Evolutionary conservation across 352 stramenopile genomes (phyloP), one percentile per base, ranked within the genome.

Genomic region (Aphanomyces euteiches): DNA sequence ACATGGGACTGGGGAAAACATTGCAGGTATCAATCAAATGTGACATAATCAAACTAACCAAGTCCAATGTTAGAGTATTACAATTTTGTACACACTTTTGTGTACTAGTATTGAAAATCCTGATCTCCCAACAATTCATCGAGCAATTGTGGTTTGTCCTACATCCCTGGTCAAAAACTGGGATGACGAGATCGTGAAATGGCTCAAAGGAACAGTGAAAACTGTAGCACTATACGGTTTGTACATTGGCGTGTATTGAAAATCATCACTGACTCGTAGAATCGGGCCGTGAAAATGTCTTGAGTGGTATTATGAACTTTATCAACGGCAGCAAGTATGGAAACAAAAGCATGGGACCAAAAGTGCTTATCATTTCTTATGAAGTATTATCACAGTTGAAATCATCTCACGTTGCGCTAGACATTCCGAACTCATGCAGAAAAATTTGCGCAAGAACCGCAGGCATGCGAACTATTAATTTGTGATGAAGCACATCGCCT

Each of bases 401-500:
- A 13, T 53, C 8, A 47, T 61, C 36, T 38, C 5, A 12, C 36
- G 19, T 10, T 53, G 3, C 2, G 5, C 21, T 41, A 96, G 77
- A 98, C 93, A 5, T 97, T 98, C 69, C 83, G 94, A 39, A 96
- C 97, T 71, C 96, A 99, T 73, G 85, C 89, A 0, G 80, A 91
- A 66, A 85, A 94, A 5, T 96, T 99, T 67, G 86, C 77, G 39
- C 94, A 97, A 47, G 83, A 88, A 40, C 84, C 85, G 47, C 77
- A 72, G 6, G 84, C 85, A 38, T 99, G 97, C 69, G 97, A 99
- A 63, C 76, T 99, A 37, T 78, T 99, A 0, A 96, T 99, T 73
- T 99, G 96, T 78, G 97, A 99, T 75, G 97, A 99, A 90, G 97
- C 97, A 0, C 97, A 99, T 84, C 89, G 97, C 47, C 83, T 99